Base-by-base conservation (phyloP, 306 rosid species). In the Dicorynia guianensis region DNA sequence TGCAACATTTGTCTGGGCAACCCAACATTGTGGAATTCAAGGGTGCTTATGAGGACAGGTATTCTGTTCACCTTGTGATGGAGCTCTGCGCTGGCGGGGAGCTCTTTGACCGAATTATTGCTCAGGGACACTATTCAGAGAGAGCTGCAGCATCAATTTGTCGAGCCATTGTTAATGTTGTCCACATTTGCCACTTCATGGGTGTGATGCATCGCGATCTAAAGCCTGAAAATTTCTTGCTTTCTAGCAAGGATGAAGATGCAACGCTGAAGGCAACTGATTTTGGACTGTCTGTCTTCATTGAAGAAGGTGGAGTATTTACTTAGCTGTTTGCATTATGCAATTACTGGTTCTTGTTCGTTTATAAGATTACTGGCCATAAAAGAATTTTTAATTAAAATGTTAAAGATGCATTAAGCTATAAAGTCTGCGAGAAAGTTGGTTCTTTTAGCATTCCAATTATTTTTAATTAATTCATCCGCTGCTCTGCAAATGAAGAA, bases 41-140 rank as follows among this genome's bases (percentile, higher is more conserved):
- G 80, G 96, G 97, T 9, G 85, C 96, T 55, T 89, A 15, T 49
- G 98, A 91, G 86, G 98, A 93, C 44, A 81, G 84, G 48, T 85
- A 74, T n/a, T 93, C 97, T 0, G 97, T 93, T 55, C 97, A 93
- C 62, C 82, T 93, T 34, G 88, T 93, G 5, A 93, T 93, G 98
- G 97, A 93, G 65, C 97, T 93, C 13, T 93, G 98, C 66, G 96
- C 92, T 61, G 98, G 98, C 6, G 93, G 93, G 2, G 97, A 93
- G 80, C 87, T 93, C n/a, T 93, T 93, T 73, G 98, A 93, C 69
- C 76, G 93, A 25, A 89, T 93, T 18, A 93, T 89, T 36, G 97
- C 96, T 0, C 82, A 89, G 75, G 98, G 97, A 4, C 89, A 86
- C 1, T 93, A 93, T 60, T 93, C 98, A 0, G 98, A 93, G 87